Percentiles rank a stretch among this genome's conserved stretches.
These are phyloP conservation scores for Croton setiger DNA, from an alignment of 441 rosid genomes.

Conservation along the genomic window DNA sequence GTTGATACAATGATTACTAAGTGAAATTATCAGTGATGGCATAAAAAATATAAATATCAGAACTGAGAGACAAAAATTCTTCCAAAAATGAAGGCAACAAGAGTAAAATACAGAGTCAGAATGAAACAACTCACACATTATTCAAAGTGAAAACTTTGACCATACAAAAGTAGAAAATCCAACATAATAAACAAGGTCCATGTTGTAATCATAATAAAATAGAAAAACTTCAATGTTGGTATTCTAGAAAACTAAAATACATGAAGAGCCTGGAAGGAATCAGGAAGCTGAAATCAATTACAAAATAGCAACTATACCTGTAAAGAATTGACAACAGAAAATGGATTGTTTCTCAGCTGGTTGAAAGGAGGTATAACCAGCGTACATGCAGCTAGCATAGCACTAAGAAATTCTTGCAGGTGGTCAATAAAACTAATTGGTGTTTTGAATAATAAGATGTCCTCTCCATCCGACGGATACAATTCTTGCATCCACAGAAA, in stretches of 20 bases:
- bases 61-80: not conserved
- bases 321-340: slow-evolving; percentile 49
- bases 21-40: not conserved
- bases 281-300: not conserved
- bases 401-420: slow-evolving; percentile 81
- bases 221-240: not conserved
- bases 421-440: slow-evolving; percentile 87
- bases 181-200: not conserved
- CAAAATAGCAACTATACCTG: slow-evolving; percentile 46
- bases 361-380: slow-evolving; percentile 66
- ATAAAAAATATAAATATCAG: slow-evolving; percentile 13
- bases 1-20: slow-evolving; percentile 5
- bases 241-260: not conserved
- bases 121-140: not conserved
- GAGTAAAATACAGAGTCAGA: not conserved
- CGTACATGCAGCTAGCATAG: slow-evolving; percentile 60
- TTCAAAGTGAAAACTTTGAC: slow-evolving; percentile 3
- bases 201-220: not conserved
- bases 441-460: slow-evolving; percentile 72
- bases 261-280: not conserved
- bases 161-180: not conserved
- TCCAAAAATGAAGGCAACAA: not conserved
- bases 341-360: slow-evolving; percentile 44
- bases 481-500: slow-evolving; percentile 84
- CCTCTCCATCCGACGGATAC: slow-evolving; percentile 60